Conservation (phyloP, 371 early-diverging fungal genomes). For the Nosema bombycis region DNA sequence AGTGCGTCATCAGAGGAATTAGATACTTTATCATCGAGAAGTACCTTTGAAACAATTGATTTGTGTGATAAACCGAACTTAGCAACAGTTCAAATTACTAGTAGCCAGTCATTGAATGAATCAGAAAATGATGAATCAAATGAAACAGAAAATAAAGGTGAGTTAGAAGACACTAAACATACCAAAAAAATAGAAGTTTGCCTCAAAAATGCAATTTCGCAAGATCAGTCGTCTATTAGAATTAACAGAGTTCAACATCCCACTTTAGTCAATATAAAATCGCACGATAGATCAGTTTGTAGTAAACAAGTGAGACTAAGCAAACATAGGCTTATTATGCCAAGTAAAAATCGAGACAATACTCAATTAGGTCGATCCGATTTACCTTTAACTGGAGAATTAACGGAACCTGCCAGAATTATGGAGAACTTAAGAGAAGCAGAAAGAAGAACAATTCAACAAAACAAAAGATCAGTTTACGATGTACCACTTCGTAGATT, state of each 20-base stretch:
- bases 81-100: neutral
- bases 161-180: neutral
- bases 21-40: neutral
- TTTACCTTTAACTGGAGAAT: neutral
- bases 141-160: neutral
- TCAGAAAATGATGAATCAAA: neutral
- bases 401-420: neutral
- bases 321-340: neutral
- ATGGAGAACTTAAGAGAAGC: conserved; percentile 16
- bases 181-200: neutral
- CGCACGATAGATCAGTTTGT: neutral
- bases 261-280: neutral
- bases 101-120: neutral
- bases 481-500: conserved; percentile 37
- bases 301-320: neutral
- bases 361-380: neutral
- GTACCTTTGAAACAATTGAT: neutral
- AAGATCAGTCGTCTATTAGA: neutral
- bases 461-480: neutral
- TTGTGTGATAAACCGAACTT: neutral
- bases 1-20: neutral
- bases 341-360: neutral
- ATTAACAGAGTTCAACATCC: neutral
- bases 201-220: neutral
- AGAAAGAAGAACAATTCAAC: conserved; percentile 22